A percentile compares a stretch with the other conserved stretches of the same genome.
Evolutionary conservation across 2,329 filamentous ascomycete species (phyloP).

Genomic region (Chalaropsis ovoidea): DNA sequence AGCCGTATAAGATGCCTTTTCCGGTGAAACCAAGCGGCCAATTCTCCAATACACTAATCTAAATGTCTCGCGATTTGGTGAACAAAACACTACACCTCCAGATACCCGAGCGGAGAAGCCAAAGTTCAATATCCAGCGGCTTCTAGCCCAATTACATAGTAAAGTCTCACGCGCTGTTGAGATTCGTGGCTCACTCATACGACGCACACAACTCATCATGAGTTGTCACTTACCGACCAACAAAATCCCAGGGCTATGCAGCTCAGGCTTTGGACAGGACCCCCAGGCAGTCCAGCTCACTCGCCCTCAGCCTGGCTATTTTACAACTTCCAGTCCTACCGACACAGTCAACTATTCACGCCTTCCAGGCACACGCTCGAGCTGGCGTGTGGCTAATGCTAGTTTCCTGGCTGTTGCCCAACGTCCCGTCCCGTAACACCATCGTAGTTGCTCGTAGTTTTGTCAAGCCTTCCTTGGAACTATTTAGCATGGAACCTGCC

Average conservation of each 20-base stretch:
- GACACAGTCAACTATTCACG: not conserved
- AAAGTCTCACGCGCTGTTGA: not conserved
- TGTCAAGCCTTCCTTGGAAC: not conserved
- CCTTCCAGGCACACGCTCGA: not conserved
- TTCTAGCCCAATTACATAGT: not conserved
- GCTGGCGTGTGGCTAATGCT: not conserved
- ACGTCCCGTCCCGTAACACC: not conserved
- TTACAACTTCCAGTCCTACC: not conserved
- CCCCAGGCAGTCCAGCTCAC: not conserved
- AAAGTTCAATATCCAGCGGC: too few relatives aligned
- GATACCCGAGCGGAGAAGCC: not conserved
- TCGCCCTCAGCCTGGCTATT: not conserved
- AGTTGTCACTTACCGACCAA: slow-evolving; percentile 2
- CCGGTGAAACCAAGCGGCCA: not conserved
- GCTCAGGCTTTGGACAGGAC: not conserved
- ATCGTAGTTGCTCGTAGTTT: not conserved
- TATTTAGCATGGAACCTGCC: not conserved
- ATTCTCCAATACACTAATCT: not conserved
- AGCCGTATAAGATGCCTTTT: not conserved
- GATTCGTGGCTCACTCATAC: slow-evolving; percentile 11
- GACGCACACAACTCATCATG: slow-evolving; percentile 12
- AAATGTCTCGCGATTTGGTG: not conserved
- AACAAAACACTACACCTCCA: not conserved
- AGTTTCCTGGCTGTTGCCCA: not conserved
- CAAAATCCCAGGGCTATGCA: not conserved